phyloP scores from a whole-genome alignment of 2,329 filamentous ascomycete species.

The Beauveria bassiana region DNA sequence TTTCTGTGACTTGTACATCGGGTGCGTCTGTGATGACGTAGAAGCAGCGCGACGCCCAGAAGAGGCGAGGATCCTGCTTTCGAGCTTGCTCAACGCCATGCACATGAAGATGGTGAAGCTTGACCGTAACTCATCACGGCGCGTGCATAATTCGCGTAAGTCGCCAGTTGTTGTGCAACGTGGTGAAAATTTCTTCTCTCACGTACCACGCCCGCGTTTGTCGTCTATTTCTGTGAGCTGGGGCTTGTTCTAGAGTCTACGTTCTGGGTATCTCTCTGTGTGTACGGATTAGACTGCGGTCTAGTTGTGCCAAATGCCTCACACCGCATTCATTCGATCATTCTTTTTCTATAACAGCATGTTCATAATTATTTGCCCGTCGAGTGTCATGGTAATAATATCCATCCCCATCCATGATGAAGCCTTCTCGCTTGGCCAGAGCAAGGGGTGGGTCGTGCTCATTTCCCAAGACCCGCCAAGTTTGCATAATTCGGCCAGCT shows the following conservation, averaged over 20 bases:
- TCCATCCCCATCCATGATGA: neutral
- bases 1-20: neutral
- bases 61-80: slow-evolving; percentile 5
- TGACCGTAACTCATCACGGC: neutral
- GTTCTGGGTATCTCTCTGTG: neutral
- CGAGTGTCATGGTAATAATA: too few species aligned
- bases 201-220: neutral
- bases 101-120: neutral
- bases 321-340: neutral
- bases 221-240: neutral
- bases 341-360: neutral
- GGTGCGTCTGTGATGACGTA: neutral
- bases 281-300: neutral
- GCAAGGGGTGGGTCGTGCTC: neutral
- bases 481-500: neutral
- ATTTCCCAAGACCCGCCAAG: slow-evolving; percentile 2
- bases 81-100: neutral
- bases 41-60: neutral
- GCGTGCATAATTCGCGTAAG: slow-evolving; percentile 1
- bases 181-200: neutral
- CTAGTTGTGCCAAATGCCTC: neutral
- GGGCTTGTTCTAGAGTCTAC: neutral
- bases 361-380: too few species aligned
- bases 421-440: neutral
- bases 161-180: neutral